A percentile compares a stretch with the other conserved stretches of the same genome.
Evolutionary conservation across 2,329 filamentous ascomycete species (phyloP).

Genomic region (Ophiostoma sp.): DNA sequence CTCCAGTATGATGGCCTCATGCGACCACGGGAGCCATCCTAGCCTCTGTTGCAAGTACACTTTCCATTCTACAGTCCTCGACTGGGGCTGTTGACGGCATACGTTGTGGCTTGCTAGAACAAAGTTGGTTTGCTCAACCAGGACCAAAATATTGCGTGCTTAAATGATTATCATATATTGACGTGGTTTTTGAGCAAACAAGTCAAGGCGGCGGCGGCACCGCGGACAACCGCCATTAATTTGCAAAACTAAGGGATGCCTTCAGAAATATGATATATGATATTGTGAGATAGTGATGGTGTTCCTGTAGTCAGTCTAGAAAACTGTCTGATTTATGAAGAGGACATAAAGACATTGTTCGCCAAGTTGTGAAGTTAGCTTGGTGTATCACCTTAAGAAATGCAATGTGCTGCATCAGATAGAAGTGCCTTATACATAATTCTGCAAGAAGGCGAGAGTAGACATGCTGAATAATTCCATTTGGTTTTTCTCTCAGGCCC

Average conservation of each 20-base stretch:
- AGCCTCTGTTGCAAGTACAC: not conserved
- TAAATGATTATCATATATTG: not conserved
- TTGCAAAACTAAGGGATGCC: not conserved
- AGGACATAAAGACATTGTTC: not conserved
- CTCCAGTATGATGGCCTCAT: not conserved
- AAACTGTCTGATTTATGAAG: not conserved
- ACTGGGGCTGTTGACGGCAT: not conserved
- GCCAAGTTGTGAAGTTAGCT: too few species aligned
- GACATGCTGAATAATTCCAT: too few species aligned
- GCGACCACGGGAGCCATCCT: not conserved
- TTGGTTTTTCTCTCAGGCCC: too few species aligned
- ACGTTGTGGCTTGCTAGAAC: not conserved
- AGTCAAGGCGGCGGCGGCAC: not conserved
- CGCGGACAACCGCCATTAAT: not conserved
- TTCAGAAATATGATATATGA: not conserved
- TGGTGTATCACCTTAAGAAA: too few species aligned
- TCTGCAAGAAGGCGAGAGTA: too few species aligned
- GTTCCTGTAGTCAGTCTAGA: not conserved
- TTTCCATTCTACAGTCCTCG: not conserved
- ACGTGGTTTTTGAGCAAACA: constrained; percentile 1
- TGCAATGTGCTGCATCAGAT: too few species aligned
- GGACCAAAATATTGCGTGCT: not conserved
- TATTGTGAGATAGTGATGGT: not conserved
- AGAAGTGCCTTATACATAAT: too few species aligned
- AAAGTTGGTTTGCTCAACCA: not conserved